Conservation (phyloP, 139 green algal species). For the Zygnema cylindricum region DNA sequence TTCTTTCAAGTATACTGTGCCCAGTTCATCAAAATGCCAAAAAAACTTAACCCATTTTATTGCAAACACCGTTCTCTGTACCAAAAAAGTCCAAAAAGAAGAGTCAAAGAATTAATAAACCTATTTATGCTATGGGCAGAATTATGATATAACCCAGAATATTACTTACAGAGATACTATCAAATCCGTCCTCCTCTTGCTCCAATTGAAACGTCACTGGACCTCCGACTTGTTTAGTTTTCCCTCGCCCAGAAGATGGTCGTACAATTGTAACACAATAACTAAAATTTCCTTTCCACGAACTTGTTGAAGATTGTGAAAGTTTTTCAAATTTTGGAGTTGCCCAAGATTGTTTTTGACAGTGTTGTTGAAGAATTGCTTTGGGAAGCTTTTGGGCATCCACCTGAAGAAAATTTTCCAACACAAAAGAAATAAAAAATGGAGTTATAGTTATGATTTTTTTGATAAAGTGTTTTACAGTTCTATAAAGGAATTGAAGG, state of each 20-base stretch:
- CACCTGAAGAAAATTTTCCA: neutral
- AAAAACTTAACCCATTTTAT: too few relatives aligned
- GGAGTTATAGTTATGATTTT: too few relatives aligned
- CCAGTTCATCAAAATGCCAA: too few relatives aligned
- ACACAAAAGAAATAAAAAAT: too few relatives aligned
- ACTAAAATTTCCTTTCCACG: neutral
- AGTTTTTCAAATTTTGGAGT: conserved; percentile 78
- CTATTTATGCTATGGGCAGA: too few relatives aligned
- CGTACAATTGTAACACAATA: conserved; percentile 65
- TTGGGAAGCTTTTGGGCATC: conserved; percentile 71
- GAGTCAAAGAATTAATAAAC: too few relatives aligned
- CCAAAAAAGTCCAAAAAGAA: too few relatives aligned
- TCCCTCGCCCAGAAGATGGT: conserved; percentile 11
- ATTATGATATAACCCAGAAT: too few relatives aligned
- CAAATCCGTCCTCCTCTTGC: conserved; percentile 67
- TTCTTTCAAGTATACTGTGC: too few relatives aligned
- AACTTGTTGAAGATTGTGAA: neutral
- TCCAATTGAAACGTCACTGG: conserved; percentile 57
- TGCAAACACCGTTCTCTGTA: too few relatives aligned
- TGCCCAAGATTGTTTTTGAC: conserved; percentile 72
- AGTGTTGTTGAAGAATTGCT: conserved; percentile 84
- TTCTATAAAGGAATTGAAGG: too few relatives aligned
- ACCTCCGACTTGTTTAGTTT: conserved; percentile 29
- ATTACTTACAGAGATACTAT: conserved; percentile 30
- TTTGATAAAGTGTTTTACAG: too few relatives aligned